Conservation (phyloP, 2,329 filamentous ascomycete genomes). For the Saccharata proteae region DNA sequence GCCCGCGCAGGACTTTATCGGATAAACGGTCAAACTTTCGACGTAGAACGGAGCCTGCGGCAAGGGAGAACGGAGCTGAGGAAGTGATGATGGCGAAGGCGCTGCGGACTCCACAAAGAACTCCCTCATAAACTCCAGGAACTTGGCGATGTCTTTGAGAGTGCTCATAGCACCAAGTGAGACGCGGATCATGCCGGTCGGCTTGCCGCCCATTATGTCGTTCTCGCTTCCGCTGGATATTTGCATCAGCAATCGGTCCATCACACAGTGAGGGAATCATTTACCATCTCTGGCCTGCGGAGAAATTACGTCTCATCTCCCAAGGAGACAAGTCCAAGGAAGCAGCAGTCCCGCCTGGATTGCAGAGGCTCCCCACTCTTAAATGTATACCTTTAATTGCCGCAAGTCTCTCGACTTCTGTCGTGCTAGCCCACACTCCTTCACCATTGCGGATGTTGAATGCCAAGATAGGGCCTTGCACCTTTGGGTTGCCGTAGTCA, state of each 20-base stretch:
- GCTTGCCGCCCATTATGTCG: slow-evolving; percentile 71
- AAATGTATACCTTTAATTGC: slow-evolving; percentile 69
- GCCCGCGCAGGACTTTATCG: slow-evolving; percentile 87
- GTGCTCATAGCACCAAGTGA: slow-evolving; percentile 90
- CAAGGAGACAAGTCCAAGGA: slow-evolving; percentile 61
- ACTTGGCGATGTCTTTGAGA: slow-evolving; percentile 55
- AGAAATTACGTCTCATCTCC: slow-evolving; percentile 79
- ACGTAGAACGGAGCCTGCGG: slow-evolving; percentile 24
- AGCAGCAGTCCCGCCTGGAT: slow-evolving; percentile 72
- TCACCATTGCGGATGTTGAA: slow-evolving; percentile 65
- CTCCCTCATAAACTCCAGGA: slow-evolving; percentile 54
- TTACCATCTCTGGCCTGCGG: slow-evolving; percentile 74
- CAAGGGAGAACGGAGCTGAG: too few relatives aligned
- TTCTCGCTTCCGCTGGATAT: slow-evolving; percentile 68
- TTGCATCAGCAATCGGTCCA: too few relatives aligned
- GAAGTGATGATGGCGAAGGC: too few relatives aligned
- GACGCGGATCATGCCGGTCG: slow-evolving; percentile 73
- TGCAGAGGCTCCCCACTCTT: slow-evolving; percentile 81
- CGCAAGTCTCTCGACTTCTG: slow-evolving; percentile 80
- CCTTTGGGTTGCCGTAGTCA: slow-evolving; percentile 30
- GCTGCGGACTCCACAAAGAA: slow-evolving; percentile 28
- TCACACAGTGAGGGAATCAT: too few relatives aligned
- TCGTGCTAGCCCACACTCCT: slow-evolving; percentile 66
- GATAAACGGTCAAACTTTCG: slow-evolving; percentile 54
- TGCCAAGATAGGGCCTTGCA: slow-evolving; percentile 63